These are phyloP conservation scores for Verticillium nubilum DNA, from an alignment of 2,329 filamentous ascomycete genomes.

Conservation along the genomic window DNA sequence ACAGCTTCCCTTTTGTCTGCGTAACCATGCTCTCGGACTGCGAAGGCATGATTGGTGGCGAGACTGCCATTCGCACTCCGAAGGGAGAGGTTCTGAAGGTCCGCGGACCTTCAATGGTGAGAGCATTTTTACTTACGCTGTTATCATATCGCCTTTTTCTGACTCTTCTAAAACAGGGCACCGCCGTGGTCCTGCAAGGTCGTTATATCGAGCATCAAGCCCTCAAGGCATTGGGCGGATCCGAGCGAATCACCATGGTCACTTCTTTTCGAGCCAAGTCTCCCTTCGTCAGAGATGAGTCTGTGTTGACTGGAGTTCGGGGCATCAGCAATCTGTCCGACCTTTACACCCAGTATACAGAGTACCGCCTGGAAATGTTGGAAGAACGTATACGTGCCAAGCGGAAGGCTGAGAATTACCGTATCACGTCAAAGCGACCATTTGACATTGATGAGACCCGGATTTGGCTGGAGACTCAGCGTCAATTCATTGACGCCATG, in stretches of 20 bases:
- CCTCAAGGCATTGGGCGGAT: conserved; percentile 51
- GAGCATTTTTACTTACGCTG: conserved; percentile 8
- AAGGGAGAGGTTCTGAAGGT: conserved; percentile 54
- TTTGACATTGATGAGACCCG: conserved; percentile 12
- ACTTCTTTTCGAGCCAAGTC: conserved; percentile 59
- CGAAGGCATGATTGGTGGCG: conserved; percentile 58
- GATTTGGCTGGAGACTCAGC: conserved; percentile 17
- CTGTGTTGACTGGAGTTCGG: conserved; percentile 55
- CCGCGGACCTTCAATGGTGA: conserved; percentile 53
- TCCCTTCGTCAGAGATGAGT: conserved; percentile 51
- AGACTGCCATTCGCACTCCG: conserved; percentile 52
- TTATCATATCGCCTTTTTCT: conserved; percentile 4
- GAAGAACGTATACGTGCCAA: conserved; percentile 41
- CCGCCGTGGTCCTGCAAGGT: conserved; percentile 59
- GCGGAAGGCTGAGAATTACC: neutral
- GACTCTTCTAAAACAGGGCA: conserved; percentile 39
- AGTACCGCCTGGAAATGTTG: conserved; percentile 59
- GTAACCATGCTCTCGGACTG: conserved; percentile 62
- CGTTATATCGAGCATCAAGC: conserved; percentile 63
- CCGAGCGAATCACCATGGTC: conserved; percentile 61
- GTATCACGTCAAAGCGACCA: neutral
- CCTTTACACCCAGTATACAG: conserved; percentile 55
- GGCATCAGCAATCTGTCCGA: conserved; percentile 50
- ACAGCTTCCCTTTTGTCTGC: conserved; percentile 64
- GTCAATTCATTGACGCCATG: conserved; percentile 16